Conservation (phyloP, 225 moss, liverwort and hornwort species). For the Pseudoscleropodium purum region DNA sequence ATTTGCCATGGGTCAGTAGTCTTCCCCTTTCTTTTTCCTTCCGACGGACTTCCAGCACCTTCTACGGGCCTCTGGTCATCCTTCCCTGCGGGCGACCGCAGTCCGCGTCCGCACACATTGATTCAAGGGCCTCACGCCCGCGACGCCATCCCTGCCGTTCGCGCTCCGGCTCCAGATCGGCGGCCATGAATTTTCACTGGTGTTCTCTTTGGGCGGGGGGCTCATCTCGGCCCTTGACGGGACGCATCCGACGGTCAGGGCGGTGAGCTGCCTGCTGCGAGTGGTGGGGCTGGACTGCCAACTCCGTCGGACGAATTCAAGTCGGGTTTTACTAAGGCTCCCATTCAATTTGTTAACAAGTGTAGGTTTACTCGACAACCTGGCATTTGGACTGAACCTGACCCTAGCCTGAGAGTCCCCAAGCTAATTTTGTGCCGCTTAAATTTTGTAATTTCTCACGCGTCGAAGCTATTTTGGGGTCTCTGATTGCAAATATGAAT, state of each 20-base stretch:
- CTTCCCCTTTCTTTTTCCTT: not conserved
- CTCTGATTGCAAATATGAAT: too few species aligned
- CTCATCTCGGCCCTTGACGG: not conserved
- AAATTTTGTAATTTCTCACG: too few species aligned
- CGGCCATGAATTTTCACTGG: not conserved
- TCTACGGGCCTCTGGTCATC: not conserved
- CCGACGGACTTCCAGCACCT: not conserved
- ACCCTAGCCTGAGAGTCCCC: too few species aligned
- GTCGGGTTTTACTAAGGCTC: not conserved
- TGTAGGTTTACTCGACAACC: not conserved
- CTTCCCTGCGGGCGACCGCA: not conserved
- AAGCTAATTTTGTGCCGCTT: too few species aligned
- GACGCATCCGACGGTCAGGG: not conserved
- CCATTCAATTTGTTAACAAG: not conserved
- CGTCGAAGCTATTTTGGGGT: too few species aligned
- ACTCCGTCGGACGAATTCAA: too few species aligned
- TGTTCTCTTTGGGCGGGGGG: fast-evolving
- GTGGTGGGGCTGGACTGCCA: too few species aligned
- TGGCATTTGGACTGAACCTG: not conserved
- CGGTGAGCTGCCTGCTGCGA: too few species aligned
- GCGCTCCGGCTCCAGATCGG: not conserved
- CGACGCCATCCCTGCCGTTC: not conserved
- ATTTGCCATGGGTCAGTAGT: not conserved
- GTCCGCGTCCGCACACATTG: not conserved
- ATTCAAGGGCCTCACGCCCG: not conserved